These are phyloP conservation scores for Jacaranda copaia DNA, from an alignment of 257 asterid genomes.

Conservation along the genomic window DNA sequence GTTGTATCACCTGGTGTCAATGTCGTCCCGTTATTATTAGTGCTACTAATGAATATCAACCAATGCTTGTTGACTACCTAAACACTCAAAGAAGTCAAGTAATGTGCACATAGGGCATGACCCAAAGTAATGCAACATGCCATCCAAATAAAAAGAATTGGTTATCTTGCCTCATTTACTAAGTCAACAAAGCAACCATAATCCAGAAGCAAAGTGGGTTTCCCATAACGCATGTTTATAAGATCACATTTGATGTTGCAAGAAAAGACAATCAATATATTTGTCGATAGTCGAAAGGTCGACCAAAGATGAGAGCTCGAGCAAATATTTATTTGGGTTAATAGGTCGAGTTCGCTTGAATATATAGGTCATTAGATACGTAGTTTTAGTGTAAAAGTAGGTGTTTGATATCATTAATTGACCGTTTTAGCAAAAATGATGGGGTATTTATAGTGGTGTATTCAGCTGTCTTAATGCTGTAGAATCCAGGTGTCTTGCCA, in stretches of 20 bases:
- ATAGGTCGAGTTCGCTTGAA: too few species aligned
- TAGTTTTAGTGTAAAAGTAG: too few species aligned
- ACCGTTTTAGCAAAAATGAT: too few species aligned
- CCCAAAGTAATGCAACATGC: slow-evolving; percentile 32
- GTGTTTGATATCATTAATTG: too few species aligned
- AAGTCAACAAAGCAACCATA: slow-evolving; percentile 97
- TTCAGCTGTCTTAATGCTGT: too few species aligned
- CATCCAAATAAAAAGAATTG: slow-evolving; percentile 33
- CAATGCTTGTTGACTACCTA: slow-evolving; percentile 94
- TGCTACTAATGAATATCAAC: slow-evolving; percentile 87
- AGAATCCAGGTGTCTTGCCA: too few species aligned
- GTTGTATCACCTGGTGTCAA: slow-evolving; percentile 99
- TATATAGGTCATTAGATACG: too few species aligned
- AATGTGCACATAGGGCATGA: slow-evolving; percentile 10
- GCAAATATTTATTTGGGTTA: too few species aligned
- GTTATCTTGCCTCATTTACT: slow-evolving; percentile 77
- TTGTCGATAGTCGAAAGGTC: too few species aligned
- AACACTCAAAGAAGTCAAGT: slow-evolving; percentile 32
- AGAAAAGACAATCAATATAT: slow-evolving; percentile 27
- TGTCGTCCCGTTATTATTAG: slow-evolving; percentile 95
- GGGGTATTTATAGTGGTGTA: too few species aligned
- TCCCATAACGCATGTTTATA: slow-evolving; percentile 98
- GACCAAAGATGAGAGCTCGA: too few species aligned
- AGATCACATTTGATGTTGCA: slow-evolving; percentile 98
- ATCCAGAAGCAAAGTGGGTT: slow-evolving; percentile 86